Conservation (phyloP, 805 yeast genomes). For the Kregervanrija fluxuum region DNA sequence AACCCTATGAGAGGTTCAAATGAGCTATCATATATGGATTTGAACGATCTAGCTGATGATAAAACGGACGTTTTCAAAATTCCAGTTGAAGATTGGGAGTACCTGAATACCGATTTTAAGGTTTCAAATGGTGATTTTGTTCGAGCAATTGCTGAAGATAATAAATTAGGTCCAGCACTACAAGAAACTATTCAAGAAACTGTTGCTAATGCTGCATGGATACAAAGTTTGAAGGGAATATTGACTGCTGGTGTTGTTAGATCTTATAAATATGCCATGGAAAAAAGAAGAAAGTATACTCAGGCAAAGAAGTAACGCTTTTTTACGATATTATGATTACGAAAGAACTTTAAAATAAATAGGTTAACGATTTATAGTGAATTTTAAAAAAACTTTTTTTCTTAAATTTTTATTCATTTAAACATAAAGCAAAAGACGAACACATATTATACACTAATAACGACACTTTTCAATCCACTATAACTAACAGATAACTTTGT, state of each 20-base stretch:
- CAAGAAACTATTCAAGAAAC: conserved; percentile 40
- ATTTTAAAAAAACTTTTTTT: not conserved
- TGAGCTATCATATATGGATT: conserved; percentile 20
- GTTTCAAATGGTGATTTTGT: conserved; percentile 27
- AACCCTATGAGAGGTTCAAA: conserved; percentile 12
- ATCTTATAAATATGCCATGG: conserved; percentile 67
- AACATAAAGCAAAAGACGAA: conserved; percentile 3
- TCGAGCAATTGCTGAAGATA: conserved; percentile 36
- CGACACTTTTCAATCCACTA: conserved; percentile 20
- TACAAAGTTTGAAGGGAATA: conserved; percentile 77
- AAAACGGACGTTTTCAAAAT: conserved; percentile 16
- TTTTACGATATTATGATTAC: too few species aligned
- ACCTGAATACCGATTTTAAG: conserved; percentile 19
- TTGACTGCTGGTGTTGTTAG: conserved; percentile 78
- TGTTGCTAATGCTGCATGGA: conserved; percentile 60
- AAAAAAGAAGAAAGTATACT: conserved; percentile 42
- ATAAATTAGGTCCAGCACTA: conserved; percentile 27
- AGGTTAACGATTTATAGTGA: conserved; percentile 1
- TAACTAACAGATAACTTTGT: conserved; percentile 21
- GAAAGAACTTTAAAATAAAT: not conserved
- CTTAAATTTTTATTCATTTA: not conserved
- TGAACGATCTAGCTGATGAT: conserved; percentile 13
- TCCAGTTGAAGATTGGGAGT: conserved; percentile 29
- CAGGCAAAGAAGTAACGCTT: not conserved
- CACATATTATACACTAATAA: conserved; percentile 13